Base-by-base conservation (phyloP, 2,329 filamentous ascomycete species). In the Aspergillus persii region DNA sequence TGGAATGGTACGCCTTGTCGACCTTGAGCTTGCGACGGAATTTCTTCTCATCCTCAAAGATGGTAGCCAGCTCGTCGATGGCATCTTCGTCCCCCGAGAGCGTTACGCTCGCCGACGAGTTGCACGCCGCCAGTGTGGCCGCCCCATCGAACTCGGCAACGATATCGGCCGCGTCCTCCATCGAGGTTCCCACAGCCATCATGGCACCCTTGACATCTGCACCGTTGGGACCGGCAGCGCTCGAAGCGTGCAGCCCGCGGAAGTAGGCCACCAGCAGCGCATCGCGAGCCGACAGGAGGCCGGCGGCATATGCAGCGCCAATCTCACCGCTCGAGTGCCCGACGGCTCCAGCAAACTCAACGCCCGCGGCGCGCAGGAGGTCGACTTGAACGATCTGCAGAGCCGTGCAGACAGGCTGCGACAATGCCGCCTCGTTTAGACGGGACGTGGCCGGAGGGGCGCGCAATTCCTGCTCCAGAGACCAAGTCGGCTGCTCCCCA, bases 301-400 rank as follows among this genome's bases (percentile, higher is more conserved):
- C 81, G 0, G 80, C 77, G 0, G 81, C 80, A 61, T 82, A 84
- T 0, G 79, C 82, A 0, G 81, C 81, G 0, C 68, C 80, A 12
- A 83, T 83, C 62, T 84, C 81, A 2, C 81, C 81, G 0, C 77
- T 80, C 0, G 80, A 82, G 62, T 83, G 81, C 2, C 81, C 81
- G 2, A 81, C 73, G 0, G 80, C 78, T 1, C 71, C 72, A 2
- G 59, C 41, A 5, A 78, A 73, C 0, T 53, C 50, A 26, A 82
- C 56, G 2, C 74, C 74, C 3, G 73, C 74, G 0, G 66, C 59
- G 0, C 56, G 56, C 3, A 74, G 61, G 9, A 72, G 48, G n/a
- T 69, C 58, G 3, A 73, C 66, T 2, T 71, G 54, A 7, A 64
- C 57, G 15, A 74, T 65, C 27, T 74, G 71, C 15, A 75, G 50